Evolutionary conservation across 305 asterid genomes (phyloP).

Genomic region (Ilex paraguariensis): DNA sequence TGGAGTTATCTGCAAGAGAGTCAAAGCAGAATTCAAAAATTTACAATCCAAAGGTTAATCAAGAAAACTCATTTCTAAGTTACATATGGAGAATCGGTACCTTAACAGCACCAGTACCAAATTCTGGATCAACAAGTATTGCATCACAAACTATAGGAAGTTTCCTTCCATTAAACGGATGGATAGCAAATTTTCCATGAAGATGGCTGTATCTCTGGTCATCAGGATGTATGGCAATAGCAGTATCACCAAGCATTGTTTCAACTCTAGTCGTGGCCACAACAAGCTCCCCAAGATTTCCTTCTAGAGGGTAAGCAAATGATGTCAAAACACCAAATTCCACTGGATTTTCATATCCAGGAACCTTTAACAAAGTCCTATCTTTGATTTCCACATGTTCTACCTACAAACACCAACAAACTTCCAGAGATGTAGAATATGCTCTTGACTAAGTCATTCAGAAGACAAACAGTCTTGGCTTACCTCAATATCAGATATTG

Average conservation of each 20-base stretch:
- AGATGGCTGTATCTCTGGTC: constrained; percentile 76
- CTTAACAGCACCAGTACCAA: constrained; percentile 98
- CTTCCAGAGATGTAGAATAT: constrained; percentile 16
- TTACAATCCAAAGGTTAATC: no score
- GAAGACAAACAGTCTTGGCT: constrained; percentile 4
- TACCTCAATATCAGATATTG: constrained; percentile 97
- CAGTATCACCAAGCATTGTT: constrained; percentile 97
- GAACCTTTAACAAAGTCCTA: constrained; percentile 60
- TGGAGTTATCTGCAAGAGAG: constrained; percentile 73
- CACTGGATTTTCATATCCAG: constrained; percentile 65
- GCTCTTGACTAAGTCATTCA: neutral
- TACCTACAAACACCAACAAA: constrained; percentile 48
- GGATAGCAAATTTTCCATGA: constrained; percentile 76
- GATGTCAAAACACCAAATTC: constrained; percentile 94
- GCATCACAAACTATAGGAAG: constrained; percentile 89
- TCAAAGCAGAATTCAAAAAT: constrained; percentile 20
- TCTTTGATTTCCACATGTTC: constrained; percentile 78
- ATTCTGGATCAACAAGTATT: constrained; percentile 77
- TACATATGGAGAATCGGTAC: constrained; percentile 26
- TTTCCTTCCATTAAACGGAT: constrained; percentile 83
- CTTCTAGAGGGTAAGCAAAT: constrained; percentile 94
- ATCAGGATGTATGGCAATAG: constrained; percentile 89
- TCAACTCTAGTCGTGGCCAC: constrained; percentile 97
- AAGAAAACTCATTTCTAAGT: neutral
- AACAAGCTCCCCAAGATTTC: constrained; percentile 72